phyloP scores from a whole-genome alignment of 345 rosid species.

The Pugionium cornutum region DNA sequence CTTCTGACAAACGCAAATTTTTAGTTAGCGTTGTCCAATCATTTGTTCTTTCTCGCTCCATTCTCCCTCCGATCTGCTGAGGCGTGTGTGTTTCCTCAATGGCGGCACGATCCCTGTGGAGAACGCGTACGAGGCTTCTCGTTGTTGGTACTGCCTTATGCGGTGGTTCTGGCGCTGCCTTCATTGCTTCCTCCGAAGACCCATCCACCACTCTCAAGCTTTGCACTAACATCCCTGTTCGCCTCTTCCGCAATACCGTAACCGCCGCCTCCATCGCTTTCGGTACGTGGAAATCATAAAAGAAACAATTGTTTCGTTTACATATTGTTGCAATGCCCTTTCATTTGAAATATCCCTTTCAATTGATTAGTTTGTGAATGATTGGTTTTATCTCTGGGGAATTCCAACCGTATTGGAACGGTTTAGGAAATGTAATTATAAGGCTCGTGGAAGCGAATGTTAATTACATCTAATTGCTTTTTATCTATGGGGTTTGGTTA shows the following conservation, averaged over 20 bases:
- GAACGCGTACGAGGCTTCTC: conserved; percentile 58
- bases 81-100: conserved; percentile 30
- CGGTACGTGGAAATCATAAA: conserved; percentile 45
- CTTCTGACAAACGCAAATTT: not conserved
- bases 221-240: conserved; percentile 74
- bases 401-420: not conserved
- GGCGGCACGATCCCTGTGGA: conserved; percentile 77
- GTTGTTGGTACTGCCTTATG: conserved; percentile 60
- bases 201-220: conserved; percentile 70
- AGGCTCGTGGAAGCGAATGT: not conserved
- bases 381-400: not conserved
- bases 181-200: conserved; percentile 67
- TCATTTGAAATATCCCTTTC: not conserved
- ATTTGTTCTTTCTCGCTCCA: not conserved
- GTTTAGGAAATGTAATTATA: not conserved
- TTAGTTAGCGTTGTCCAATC: conserved; percentile 10
- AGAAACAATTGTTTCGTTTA: not conserved
- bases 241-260: conserved; percentile 63
- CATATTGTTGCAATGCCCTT: not conserved
- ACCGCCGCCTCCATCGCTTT: conserved; percentile 88
- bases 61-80: conserved; percentile 27
- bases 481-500: not conserved
- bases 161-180: conserved; percentile 62
- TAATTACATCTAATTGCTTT: not conserved
- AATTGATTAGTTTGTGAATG: conserved; percentile 8